Evolutionary conservation across 352 stramenopile species (phyloP).

Genomic region (Hyaloperonospora brassicae): DNA sequence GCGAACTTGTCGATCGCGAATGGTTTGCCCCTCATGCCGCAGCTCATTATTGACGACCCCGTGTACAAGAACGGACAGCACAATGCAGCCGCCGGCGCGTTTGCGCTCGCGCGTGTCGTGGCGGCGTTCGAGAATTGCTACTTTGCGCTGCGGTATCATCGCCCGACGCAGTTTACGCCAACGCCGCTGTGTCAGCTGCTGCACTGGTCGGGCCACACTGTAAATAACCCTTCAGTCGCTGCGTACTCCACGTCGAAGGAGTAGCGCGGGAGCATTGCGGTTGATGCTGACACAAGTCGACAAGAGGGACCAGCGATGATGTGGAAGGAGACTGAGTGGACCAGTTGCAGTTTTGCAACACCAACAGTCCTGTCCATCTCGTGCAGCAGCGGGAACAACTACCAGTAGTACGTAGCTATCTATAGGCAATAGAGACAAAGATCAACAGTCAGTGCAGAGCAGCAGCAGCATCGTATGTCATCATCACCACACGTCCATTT

Average conservation of each 20-base stretch:
- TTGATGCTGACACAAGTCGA: neutral
- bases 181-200: slow-evolving; percentile 72
- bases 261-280: slow-evolving; percentile 2
- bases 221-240: slow-evolving; percentile 6
- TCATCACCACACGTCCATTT: slow-evolving; percentile 5
- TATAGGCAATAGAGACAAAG: slow-evolving; percentile 13
- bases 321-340: too few species aligned
- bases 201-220: slow-evolving; percentile 62
- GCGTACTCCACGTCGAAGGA: slow-evolving; percentile 8
- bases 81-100: slow-evolving; percentile 68
- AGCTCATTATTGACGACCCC: slow-evolving; percentile 79
- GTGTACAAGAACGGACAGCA: slow-evolving; percentile 70
- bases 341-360: neutral
- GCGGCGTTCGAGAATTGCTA: slow-evolving; percentile 75
- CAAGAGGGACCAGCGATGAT: too few species aligned
- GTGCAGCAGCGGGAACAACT: too few species aligned
- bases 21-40: slow-evolving; percentile 48
- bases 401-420: too few species aligned
- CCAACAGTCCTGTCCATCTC: neutral
- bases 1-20: slow-evolving; percentile 34
- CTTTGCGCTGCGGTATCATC: slow-evolving; percentile 71
- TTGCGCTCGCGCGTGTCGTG: slow-evolving; percentile 71
- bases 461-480: too few species aligned
- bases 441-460: slow-evolving; percentile 8
- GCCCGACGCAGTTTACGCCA: slow-evolving; percentile 61